Evolutionary conservation across 179 eudicot genomes (phyloP), one percentile per base, ranked within the genome.

Genomic region (Gypsophila paniculata): DNA sequence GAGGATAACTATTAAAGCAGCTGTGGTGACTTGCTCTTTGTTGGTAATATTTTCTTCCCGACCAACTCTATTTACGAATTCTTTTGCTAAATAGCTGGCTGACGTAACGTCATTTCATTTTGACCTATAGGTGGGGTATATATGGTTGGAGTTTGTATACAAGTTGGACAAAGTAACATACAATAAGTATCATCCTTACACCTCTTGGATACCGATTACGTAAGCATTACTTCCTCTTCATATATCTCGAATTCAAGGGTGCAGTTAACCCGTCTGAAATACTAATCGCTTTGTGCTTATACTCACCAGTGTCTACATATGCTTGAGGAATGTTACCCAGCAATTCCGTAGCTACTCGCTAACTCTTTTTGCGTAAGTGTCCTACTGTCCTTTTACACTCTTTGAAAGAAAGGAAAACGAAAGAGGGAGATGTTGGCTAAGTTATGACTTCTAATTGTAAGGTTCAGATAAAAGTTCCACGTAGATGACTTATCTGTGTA

Each of bases 201-300:
- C 99, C 75, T 94, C 99, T 32, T 94, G 99, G 99, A 94, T 94
- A 39, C 99, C 99, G 23, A 91, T 94, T 71, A 91, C 91, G 99
- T 94, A 83, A 72, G 91, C 29, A 29, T 74, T 63, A 64, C 53
- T 59, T 75, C 61, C 51, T 13, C 58, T 46, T n/a, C 36, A 26
- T 49, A 57, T 66, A 7, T 46, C 46, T 66, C 58, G 23, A 25
- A 22, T 26, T 59, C 18, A 52, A 21, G 13, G 72, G 18, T 69
- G 46, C 74, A 32, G 18, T 19, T 38, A 59, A 13, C 8, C 17
- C 6, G 53, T 59, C 67, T 2, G 18, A 58, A 29, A 29, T 15
- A 39, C 61, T 76, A 32, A 66, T 64, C 61, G 26, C 38, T 84
- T 13, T 72, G 23, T 67, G 60, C 55, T 61, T 59, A 73, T 66